These are phyloP conservation scores for Trypanosoma cruzi DNA, from an alignment of 208 protist genomes.

Conservation along the genomic window DNA sequence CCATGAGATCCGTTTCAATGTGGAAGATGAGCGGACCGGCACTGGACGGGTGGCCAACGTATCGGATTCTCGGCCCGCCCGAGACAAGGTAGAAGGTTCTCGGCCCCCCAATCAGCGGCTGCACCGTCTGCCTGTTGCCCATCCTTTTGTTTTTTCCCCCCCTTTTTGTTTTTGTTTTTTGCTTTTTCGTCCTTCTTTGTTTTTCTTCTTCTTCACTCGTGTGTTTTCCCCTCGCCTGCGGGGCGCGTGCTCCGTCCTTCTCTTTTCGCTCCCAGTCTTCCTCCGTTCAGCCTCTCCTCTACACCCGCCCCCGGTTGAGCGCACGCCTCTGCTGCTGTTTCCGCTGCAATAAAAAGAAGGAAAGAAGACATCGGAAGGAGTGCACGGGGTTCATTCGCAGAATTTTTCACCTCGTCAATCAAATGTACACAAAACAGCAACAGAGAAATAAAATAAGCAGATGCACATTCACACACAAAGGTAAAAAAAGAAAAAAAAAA, in stretches of 20 bases:
- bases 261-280: no score
- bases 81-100: conserved; percentile 66
- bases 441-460: not conserved
- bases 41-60: conserved; percentile 27
- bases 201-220: not conserved
- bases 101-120: conserved; percentile 11
- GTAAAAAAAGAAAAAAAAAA: conserved; percentile 6
- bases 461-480: not conserved
- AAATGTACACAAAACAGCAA: not conserved
- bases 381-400: not conserved
- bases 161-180: conserved; percentile 10
- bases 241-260: no score
- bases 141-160: conserved; percentile 8
- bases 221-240: not conserved
- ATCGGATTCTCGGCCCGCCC: conserved; percentile 60
- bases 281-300: not conserved
- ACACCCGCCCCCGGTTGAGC: no score
- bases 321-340: not conserved
- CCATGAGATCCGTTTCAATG: conserved; percentile 45
- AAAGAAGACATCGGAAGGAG: not conserved
- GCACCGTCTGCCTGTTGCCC: conserved; percentile 12
- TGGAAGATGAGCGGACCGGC: conserved; percentile 67
- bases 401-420: no score
- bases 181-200: not conserved
- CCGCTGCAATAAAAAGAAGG: no score